phyloP scores from a whole-genome alignment of 257 asterid genomes.

The Penstemon newberryi region DNA sequence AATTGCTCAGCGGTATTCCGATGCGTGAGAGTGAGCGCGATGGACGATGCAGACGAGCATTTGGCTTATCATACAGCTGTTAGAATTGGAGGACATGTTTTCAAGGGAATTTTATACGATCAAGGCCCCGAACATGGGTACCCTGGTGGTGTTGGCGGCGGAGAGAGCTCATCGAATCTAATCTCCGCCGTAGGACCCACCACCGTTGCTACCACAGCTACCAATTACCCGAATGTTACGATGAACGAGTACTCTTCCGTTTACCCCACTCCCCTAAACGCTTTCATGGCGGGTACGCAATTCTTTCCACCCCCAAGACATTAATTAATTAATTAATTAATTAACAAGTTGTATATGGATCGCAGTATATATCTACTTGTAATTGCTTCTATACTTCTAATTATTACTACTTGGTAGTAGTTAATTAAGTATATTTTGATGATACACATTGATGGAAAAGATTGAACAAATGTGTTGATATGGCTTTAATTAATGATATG shows the following conservation, averaged over 20 bases:
- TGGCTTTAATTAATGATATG: constrained; percentile 17
- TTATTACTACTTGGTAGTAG: neutral
- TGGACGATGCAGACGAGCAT: constrained; percentile 66
- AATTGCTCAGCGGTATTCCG: constrained; percentile 64
- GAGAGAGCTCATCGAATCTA: constrained; percentile 37
- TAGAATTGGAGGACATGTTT: constrained; percentile 67
- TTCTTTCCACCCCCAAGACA: constrained; percentile 51
- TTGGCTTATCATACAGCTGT: constrained; percentile 80
- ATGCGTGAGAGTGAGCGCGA: constrained; percentile 65
- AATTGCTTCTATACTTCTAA: neutral
- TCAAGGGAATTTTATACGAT: constrained; percentile 78
- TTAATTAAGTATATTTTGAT: neutral
- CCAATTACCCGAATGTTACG: constrained; percentile 7
- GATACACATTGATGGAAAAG: constrained; percentile 1
- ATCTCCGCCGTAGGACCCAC: constrained; percentile 40
- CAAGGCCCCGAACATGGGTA: constrained; percentile 62
- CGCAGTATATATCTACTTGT: neutral
- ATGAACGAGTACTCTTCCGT: constrained; percentile 32
- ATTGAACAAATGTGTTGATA: constrained; percentile 12
- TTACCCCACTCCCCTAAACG: constrained; percentile 36
- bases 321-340: neutral
- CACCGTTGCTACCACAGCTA: constrained; percentile 16
- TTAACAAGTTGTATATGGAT: neutral
- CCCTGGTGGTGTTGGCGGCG: constrained; percentile 29
- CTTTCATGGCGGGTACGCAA: constrained; percentile 55